Conservation (phyloP, 345 rosid species). For the Erucastrum elatum region DNA sequence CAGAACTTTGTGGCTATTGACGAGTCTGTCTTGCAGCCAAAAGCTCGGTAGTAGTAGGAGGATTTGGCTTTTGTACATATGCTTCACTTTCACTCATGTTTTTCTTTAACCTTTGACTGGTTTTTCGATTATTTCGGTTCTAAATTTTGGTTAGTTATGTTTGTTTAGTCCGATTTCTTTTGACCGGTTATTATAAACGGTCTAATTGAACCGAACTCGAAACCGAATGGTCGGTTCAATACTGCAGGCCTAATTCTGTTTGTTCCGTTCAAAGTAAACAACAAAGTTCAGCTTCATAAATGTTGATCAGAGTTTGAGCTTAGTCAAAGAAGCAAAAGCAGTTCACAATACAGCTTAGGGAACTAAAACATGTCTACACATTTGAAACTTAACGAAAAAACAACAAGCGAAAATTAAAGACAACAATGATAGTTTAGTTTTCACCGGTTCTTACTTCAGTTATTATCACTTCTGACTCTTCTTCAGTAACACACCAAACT, state of each 20-base stretch:
- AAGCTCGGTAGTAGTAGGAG: constrained; percentile 53
- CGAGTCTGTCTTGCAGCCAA: constrained; percentile 63
- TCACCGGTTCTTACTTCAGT: not conserved
- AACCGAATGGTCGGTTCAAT: not conserved
- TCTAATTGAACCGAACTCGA: too few relatives aligned
- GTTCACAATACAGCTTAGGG: constrained; percentile 15
- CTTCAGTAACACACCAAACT: constrained; percentile 87
- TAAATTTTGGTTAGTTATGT: too few relatives aligned
- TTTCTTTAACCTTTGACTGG: constrained; percentile 20
- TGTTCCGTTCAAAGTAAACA: constrained; percentile 19
- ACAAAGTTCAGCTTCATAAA: constrained; percentile 22
- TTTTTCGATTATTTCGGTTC: not conserved
- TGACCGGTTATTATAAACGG: too few relatives aligned
- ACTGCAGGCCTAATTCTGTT: not conserved
- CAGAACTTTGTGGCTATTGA: constrained; percentile 61
- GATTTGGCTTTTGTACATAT: constrained; percentile 31
- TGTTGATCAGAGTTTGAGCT: constrained; percentile 29
- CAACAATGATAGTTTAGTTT: not conserved
- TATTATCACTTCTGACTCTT: constrained; percentile 64
- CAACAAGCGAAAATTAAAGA: not conserved
- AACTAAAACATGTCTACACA: not conserved
- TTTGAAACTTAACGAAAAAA: not conserved
- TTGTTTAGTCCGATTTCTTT: too few relatives aligned
- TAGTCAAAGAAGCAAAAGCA: constrained; percentile 16
- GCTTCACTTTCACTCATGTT: constrained; percentile 9